These are phyloP conservation scores for Gaeumannomyces sp. DNA, from an alignment of 2,329 filamentous ascomycete genomes.

Conservation along the genomic window DNA sequence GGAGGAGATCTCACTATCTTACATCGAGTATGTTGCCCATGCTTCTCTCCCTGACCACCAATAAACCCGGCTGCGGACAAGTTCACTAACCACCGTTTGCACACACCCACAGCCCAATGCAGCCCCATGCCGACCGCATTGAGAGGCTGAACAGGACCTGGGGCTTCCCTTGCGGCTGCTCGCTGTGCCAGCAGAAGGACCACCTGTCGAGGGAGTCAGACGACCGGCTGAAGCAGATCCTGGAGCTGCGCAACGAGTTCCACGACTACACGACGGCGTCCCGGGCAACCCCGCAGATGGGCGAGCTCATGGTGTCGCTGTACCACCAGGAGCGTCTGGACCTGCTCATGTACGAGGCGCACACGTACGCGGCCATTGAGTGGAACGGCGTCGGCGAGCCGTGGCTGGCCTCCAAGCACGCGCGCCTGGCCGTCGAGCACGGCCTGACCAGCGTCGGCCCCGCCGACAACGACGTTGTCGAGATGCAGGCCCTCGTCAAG, in stretches of 20 bases:
- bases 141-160: constrained; percentile 26
- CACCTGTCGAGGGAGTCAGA: constrained; percentile 28
- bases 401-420: constrained; percentile 32
- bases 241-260: constrained; percentile 23
- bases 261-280: constrained; percentile 24
- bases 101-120: constrained; percentile 21
- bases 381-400: constrained; percentile 32
- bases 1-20: constrained; percentile 38
- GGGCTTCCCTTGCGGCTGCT: constrained; percentile 36
- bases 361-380: constrained; percentile 31
- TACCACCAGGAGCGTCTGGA: constrained; percentile 34
- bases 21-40: constrained; percentile 29
- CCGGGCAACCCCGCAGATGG: constrained; percentile 29
- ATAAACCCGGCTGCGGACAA: too few relatives aligned
- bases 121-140: constrained; percentile 24
- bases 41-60: too few relatives aligned
- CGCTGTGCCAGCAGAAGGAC: constrained; percentile 27
- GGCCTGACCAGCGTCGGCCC: constrained; percentile 26
- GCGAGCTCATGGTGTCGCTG: constrained; percentile 31
- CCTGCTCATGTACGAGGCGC: constrained; percentile 28
- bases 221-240: constrained; percentile 30
- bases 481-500: constrained; percentile 27
- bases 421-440: constrained; percentile 30
- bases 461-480: constrained; percentile 24
- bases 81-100: neutral